Evolutionary conservation across 2,329 filamentous ascomycete species (phyloP).

Genomic region (Colletotrichum plurivorum): DNA sequence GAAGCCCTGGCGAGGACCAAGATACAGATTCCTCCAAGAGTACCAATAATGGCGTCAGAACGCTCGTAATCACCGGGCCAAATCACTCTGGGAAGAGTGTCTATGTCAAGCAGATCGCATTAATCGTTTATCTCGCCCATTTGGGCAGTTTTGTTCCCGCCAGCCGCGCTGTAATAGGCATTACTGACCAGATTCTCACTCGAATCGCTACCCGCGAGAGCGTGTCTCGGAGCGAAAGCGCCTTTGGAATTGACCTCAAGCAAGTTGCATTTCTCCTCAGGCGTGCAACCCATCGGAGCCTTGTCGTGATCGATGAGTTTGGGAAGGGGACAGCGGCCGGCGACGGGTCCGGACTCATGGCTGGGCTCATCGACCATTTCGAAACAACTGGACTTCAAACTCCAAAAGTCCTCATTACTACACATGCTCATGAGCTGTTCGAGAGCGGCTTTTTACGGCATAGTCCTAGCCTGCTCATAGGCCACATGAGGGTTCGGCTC

Average conservation of each 20-base stretch:
- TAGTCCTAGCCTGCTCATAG: constrained; percentile 68
- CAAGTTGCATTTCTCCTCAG: constrained; percentile 85
- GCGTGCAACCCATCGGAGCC: constrained; percentile 80
- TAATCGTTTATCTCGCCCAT: constrained; percentile 94
- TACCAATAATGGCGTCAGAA: constrained; percentile 58
- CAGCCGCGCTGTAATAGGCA: constrained; percentile 79
- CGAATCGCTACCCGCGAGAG: constrained; percentile 83
- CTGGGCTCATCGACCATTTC: constrained; percentile 71
- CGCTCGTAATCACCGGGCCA: constrained; percentile 88
- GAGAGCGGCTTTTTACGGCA: constrained; percentile 70
- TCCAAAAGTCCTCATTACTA: constrained; percentile 73
- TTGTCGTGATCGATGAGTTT: constrained; percentile 95
- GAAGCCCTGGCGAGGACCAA: constrained; percentile 62
- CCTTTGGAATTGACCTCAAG: constrained; percentile 84
- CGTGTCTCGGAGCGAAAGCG: constrained; percentile 70
- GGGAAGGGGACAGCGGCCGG: constrained; percentile 73
- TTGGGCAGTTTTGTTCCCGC: constrained; percentile 94
- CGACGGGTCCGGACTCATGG: constrained; percentile 71
- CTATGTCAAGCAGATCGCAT: constrained; percentile 91
- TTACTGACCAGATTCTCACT: constrained; percentile 94
- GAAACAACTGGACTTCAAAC: constrained; percentile 58
- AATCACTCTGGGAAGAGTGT: constrained; percentile 98
- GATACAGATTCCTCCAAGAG: constrained; percentile 35
- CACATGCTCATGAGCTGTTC: constrained; percentile 81
- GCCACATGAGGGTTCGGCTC: constrained; percentile 80